phyloP scores from a whole-genome alignment of 345 rosid genomes.

The Linum lewisii region DNA sequence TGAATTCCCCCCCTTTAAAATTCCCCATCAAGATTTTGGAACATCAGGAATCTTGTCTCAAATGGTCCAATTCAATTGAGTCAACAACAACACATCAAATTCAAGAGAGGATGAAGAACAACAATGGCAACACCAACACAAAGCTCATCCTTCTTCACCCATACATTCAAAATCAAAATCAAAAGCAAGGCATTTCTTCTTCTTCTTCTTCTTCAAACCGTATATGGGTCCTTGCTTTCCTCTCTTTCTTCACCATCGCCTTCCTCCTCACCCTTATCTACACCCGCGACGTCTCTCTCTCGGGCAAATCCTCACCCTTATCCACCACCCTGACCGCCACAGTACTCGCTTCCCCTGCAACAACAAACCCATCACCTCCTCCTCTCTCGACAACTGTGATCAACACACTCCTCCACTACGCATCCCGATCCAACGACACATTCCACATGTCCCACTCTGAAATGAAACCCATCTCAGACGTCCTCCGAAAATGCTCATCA shows the following conservation, averaged over 20 bases:
- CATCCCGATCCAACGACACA: slow-evolving; percentile 62
- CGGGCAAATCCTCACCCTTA: slow-evolving; percentile 20
- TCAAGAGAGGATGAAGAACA: slow-evolving; percentile 46
- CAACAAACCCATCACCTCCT: slow-evolving; percentile 18
- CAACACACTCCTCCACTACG: slow-evolving; percentile 83
- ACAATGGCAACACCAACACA: slow-evolving; percentile 44
- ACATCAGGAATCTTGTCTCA: background rate
- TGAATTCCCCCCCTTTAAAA: background rate
- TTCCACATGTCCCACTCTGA: slow-evolving; percentile 70
- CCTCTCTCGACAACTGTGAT: slow-evolving; percentile 49
- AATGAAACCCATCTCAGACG: slow-evolving; percentile 72
- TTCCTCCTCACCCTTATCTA: slow-evolving; percentile 72
- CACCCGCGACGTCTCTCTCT: slow-evolving; percentile 45
- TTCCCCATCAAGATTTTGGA: too few relatives aligned
- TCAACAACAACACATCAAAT: background rate
- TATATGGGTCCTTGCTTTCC: slow-evolving; percentile 73
- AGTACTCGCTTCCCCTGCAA: slow-evolving; percentile 13
- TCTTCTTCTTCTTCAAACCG: slow-evolving; percentile 46
- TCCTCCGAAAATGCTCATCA: slow-evolving; percentile 60
- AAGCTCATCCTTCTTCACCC: slow-evolving; percentile 93
- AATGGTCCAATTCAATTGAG: background rate
- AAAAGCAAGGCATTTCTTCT: slow-evolving; percentile 72
- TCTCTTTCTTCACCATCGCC: slow-evolving; percentile 74
- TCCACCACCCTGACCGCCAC: slow-evolving; percentile 14
- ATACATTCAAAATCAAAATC: slow-evolving; percentile 54